Evolutionary conservation across 192 early-diverging fungal genomes (phyloP), one percentile per base, ranked within the genome.

Genomic region (Backusella tarrabulga): DNA sequence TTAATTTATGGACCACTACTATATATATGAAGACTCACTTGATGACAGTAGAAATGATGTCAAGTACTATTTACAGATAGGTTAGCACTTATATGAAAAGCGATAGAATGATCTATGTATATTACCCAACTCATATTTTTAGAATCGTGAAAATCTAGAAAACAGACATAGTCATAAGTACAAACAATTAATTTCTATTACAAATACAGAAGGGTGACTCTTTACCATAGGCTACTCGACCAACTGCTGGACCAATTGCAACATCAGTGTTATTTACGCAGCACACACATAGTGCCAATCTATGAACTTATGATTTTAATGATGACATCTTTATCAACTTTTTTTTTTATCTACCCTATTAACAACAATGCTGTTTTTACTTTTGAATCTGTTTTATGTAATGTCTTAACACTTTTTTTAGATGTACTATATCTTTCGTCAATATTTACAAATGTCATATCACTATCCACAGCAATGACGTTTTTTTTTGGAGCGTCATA

Each of bases 91-190:
- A 50, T 29, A 63, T 29, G 9, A 63, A 29, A 63, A 63, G 26
- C 1, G 8, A 56, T 6, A 29, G 29, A 63, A 6, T 26, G 9
- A 23, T 29, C 3, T 14, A 63, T 29, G 4, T 7, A 63, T 23
- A 23, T 11, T 29, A 63, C 56, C 56, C 56, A 63, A 63, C 56
- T 63, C 56, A 63, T 63, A 63, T 63, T 63, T 63, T 63, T 63
- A 26, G 56, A 63, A 63, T 63, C 56, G 12, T 63, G 56, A 14
- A 63, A 63, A 14, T 63, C 56, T 63, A 29, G 12, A 29, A 4
- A 29, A 29, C 21, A 63, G 21, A 29, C 11, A 63, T n/a, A n/a
- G 2, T 21, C 4, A 52, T 63, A 29, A 63, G 56, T 29, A 63
- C 12, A 63, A 12, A 26, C 23, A 23, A 0, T 63, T 29, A 32